Conservation (phyloP, 176 grass and related monocot genomes). For the Eragrostis curvula region DNA sequence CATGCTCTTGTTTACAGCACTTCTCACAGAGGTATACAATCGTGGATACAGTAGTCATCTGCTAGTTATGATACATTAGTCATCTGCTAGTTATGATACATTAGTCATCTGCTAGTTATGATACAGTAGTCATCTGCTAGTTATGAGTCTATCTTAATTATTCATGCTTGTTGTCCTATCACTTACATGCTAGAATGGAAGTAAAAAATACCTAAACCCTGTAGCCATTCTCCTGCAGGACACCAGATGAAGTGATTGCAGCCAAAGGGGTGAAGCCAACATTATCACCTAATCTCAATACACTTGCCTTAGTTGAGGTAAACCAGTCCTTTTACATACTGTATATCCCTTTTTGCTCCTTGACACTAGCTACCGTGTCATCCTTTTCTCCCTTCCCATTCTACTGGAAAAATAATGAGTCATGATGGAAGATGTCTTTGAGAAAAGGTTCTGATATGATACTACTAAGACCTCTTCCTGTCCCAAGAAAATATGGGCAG, state of each 20-base stretch:
- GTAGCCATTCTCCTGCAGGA: slow-evolving; percentile 52
- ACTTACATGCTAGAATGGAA: slow-evolving; percentile 32
- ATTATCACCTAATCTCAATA: slow-evolving; percentile 84
- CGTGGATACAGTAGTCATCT: neutral
- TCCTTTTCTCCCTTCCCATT: neutral
- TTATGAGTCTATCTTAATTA: slow-evolving; percentile 6
- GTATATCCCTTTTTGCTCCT: neutral
- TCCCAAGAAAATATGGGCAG: neutral
- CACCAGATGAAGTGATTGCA: slow-evolving; percentile 87
- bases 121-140: slow-evolving; percentile 4
- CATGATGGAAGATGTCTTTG: slow-evolving; percentile 11
- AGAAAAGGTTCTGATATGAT: slow-evolving; percentile 14
- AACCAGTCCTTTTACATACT: slow-evolving; percentile 17
- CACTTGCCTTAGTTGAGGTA: slow-evolving; percentile 90
- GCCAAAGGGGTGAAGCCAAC: slow-evolving; percentile 94
- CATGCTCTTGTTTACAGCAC: neutral
- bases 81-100: too few relatives aligned
- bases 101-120: too few relatives aligned
- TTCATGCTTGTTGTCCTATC: neutral
- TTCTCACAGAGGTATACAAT: slow-evolving; percentile 16
- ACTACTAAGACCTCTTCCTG: neutral
- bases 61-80: too few relatives aligned
- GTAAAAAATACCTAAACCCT: slow-evolving; percentile 17
- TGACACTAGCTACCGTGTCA: neutral
- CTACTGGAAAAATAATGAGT: slow-evolving; percentile 10